Evolutionary conservation across 208 protist species (phyloP).

Genomic region (Leishmania aethiopica): DNA sequence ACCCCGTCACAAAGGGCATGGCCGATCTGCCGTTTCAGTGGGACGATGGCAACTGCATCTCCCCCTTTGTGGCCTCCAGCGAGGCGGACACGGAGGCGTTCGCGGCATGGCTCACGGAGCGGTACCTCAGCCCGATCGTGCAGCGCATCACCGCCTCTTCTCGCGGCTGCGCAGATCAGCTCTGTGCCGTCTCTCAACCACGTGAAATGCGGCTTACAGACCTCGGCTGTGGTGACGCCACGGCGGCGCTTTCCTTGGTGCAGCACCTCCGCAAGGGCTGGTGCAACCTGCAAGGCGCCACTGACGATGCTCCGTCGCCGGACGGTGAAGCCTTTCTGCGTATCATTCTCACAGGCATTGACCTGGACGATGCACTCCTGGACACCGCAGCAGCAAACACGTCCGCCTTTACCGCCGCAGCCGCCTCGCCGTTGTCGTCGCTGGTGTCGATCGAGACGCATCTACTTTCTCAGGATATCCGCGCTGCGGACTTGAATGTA

Average conservation of each 20-base stretch:
- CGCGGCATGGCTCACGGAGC: slow-evolving; percentile 37
- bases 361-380: slow-evolving; percentile 71
- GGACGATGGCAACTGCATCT: slow-evolving; percentile 78
- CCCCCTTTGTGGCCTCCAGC: slow-evolving; percentile 65
- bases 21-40: slow-evolving; percentile 77
- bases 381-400: slow-evolving; percentile 20
- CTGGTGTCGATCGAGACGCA: slow-evolving; percentile 27
- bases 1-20: background rate
- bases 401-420: background rate
- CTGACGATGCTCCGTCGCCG: background rate
- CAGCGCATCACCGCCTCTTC: background rate
- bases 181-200: background rate
- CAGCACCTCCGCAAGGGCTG: slow-evolving; percentile 30
- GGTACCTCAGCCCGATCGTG: slow-evolving; percentile 15
- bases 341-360: slow-evolving; percentile 42
- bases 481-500: slow-evolving; percentile 33
- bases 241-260: slow-evolving; percentile 39
- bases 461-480: slow-evolving; percentile 45
- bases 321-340: background rate
- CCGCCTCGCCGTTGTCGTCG: slow-evolving; percentile 9
- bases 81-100: slow-evolving; percentile 37
- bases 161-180: background rate
- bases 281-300: slow-evolving; percentile 11
- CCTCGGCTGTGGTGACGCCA: slow-evolving; percentile 75
- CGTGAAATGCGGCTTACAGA: slow-evolving; percentile 48